Percentiles rank a stretch among this genome's conserved stretches.
These are phyloP conservation scores for Colletotrichum chlorophyti DNA, from an alignment of 2,329 filamentous ascomycete genomes.

Conservation along the genomic window DNA sequence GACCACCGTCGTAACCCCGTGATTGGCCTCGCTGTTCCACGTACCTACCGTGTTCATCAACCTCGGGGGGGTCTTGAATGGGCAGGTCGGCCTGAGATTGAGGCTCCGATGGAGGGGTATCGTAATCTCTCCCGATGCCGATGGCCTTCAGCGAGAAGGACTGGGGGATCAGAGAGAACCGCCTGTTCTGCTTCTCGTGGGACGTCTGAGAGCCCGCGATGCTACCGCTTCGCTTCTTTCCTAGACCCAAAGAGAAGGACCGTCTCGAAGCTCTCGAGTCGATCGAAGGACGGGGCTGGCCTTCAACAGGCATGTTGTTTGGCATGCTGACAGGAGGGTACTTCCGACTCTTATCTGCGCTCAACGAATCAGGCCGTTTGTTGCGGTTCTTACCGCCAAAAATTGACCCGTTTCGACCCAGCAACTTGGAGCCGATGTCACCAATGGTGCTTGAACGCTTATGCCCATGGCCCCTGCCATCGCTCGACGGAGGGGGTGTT, in stretches of 20 bases:
- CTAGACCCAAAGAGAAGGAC: constrained; percentile 73
- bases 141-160: constrained; percentile 72
- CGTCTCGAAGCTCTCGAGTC: constrained; percentile 72
- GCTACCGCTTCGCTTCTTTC: constrained; percentile 75
- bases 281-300: constrained; percentile 68
- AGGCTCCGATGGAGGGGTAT: constrained; percentile 49
- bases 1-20: constrained; percentile 21
- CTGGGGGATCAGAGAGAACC: constrained; percentile 74
- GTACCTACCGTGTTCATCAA: constrained; percentile 46
- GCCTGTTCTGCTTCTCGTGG: constrained; percentile 63
- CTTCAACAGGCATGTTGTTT: constrained; percentile 67
- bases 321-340: constrained; percentile 95
- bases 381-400: constrained; percentile 68
- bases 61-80: constrained; percentile 54
- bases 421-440: constrained; percentile 82
- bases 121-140: constrained; percentile 62
- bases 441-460: constrained; percentile 79
- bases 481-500: constrained; percentile 28
- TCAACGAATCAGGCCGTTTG: constrained; percentile 53
- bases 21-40: constrained; percentile 34
- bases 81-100: constrained; percentile 61
- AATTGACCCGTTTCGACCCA: constrained; percentile 82
- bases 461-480: constrained; percentile 59
- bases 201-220: constrained; percentile 63
- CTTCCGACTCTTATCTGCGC: constrained; percentile 57